Conservation (phyloP, 352 stramenopile genomes). For the Globisporangium emineosum region DNA sequence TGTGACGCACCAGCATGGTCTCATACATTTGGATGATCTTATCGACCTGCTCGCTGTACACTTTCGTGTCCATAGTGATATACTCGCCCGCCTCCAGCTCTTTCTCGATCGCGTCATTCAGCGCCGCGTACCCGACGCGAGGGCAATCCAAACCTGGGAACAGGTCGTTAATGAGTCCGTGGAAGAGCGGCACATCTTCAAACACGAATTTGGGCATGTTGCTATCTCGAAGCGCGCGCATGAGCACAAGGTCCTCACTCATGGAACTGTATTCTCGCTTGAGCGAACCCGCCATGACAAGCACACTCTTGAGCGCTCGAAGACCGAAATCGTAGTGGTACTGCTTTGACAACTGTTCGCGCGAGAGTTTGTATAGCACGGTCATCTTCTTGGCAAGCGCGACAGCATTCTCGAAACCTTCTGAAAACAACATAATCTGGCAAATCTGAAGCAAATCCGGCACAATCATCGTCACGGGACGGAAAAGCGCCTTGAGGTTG, state of each 20-base stretch:
- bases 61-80: constrained; percentile 59
- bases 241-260: constrained; percentile 93
- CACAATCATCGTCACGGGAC: constrained; percentile 93
- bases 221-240: constrained; percentile 92
- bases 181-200: constrained; percentile 94
- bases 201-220: constrained; percentile 98
- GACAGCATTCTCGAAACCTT: constrained; percentile 91
- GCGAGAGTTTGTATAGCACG: constrained; percentile 94
- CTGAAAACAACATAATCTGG: constrained; percentile 94
- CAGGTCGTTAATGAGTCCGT: constrained; percentile 93
- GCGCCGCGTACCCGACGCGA: constrained; percentile 88
- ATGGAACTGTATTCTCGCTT: constrained; percentile 93
- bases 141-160: constrained; percentile 93
- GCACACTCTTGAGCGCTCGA: constrained; percentile 90
- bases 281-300: constrained; percentile 92
- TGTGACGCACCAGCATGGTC: constrained; percentile 94
- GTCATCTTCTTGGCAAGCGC: constrained; percentile 92
- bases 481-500: constrained; percentile 92
- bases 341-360: constrained; percentile 94
- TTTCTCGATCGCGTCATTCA: constrained; percentile 87
- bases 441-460: constrained; percentile 91
- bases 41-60: constrained; percentile 91
- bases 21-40: constrained; percentile 98
- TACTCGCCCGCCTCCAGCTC: constrained; percentile 86
- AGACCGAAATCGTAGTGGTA: constrained; percentile 97